A percentile compares a stretch with the other conserved stretches of the same genome.
phyloP scores from a whole-genome alignment of 75 land plant species.

The Chamaecyparis obtusa region DNA sequence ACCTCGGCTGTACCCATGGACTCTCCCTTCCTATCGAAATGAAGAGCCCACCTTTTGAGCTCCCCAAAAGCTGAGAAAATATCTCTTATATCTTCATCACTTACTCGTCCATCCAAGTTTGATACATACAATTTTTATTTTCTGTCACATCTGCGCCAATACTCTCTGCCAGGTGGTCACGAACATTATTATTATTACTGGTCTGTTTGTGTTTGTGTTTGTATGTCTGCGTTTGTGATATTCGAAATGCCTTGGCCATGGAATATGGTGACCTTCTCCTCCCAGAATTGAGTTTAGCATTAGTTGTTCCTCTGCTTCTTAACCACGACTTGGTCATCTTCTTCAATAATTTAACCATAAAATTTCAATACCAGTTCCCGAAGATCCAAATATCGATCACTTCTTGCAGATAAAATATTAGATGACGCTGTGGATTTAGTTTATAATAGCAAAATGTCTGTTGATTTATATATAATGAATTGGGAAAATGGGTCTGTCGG shows the following conservation, averaged over 20 bases:
- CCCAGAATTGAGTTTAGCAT: not conserved
- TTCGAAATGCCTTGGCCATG: not conserved
- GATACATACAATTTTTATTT: not conserved
- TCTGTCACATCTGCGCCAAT: not conserved
- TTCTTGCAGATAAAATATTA: no score
- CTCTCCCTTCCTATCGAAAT: not conserved
- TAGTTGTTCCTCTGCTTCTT: no score
- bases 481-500: no score
- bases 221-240: not conserved
- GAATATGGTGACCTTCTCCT: not conserved
- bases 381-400: no score
- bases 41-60: not conserved
- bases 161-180: not conserved
- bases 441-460: no score
- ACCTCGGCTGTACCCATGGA: conserved; percentile 41
- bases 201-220: not conserved
- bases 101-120: not conserved
- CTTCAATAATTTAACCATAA: no score
- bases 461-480: no score
- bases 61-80: not conserved
- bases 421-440: no score
- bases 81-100: not conserved
- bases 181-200: not conserved
- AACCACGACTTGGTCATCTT: no score
- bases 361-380: no score